Base-by-base conservation (phyloP, 257 asterid genomes). In the Gentiana macrophylla region DNA sequence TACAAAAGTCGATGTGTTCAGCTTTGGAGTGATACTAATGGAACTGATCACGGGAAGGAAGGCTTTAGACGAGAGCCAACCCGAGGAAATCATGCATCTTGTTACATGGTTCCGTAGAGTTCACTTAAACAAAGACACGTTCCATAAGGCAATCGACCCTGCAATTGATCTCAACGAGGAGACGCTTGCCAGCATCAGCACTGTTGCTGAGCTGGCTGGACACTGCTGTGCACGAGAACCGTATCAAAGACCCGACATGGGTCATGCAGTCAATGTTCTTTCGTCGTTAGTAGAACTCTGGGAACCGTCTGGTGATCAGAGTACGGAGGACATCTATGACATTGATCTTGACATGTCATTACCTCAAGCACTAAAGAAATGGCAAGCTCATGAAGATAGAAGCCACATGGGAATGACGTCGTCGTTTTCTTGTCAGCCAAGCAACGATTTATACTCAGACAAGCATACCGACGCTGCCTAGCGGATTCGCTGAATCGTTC, bases 11-110 rank as follows among this genome's bases (percentile, higher is more conserved):
- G 98, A 90, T 10, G 94, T 91, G 4, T 91, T 75, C 88, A 91
- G 98, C 52, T 91, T 91, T 12, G 98, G 98, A 5, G 98, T 86
- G 62, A 91, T 91, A 79, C 63, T 91, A 61, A 91, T 91, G 98
- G 98, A 86, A 68, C 78, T 91, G 43, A 82, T 91, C 74, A 86
- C 94, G 0, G 98, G 96, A 41, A 54, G 96, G 67, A 91, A 82
- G 65, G 96, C 98, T 5, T 82, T 91, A 0, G 98, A 91, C 50
- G 96, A 86, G 72, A 80, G 81, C 73, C 96, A 91, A 43, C 89
- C 95, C 0, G 98, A 91, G 73, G 98, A 91, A 71, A 84, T 89
- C 70, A 75, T 87, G 89, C 98, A 86, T 77, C 92, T 91, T 0
- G 96, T 91, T 2, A 84, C 98, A 57, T 91, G 98, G 98, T 91